Evolutionary conservation across 805 yeast species (phyloP).

Genomic region (Ogataea kodamae): DNA sequence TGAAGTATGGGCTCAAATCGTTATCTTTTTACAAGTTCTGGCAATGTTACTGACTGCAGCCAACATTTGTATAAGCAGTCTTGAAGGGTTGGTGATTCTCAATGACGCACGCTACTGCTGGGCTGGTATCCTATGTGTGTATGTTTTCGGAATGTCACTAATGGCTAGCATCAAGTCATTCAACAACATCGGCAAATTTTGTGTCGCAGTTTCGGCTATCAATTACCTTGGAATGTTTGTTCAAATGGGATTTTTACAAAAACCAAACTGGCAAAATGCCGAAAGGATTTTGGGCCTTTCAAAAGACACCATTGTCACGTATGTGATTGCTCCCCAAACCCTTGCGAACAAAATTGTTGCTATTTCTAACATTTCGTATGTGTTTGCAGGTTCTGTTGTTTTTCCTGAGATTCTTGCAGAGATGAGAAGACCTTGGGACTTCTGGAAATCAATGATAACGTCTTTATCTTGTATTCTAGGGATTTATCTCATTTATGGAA

Average conservation of each 20-base stretch:
- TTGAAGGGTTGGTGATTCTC: conserved; percentile 40
- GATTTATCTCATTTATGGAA: conserved; percentile 40
- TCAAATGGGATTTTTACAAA: conserved; percentile 19
- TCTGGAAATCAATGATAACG: conserved; percentile 43
- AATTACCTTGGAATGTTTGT: conserved; percentile 21
- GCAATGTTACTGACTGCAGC: conserved; percentile 44
- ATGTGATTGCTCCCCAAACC: conserved; percentile 16
- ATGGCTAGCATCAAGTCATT: conserved; percentile 41
- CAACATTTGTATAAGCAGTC: conserved; percentile 36
- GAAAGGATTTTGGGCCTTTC: conserved; percentile 18
- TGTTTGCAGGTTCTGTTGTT: conserved; percentile 50
- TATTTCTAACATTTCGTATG: conserved; percentile 45
- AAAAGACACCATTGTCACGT: conserved; percentile 21
- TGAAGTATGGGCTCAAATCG: conserved; percentile 28
- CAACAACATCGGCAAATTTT: conserved; percentile 33
- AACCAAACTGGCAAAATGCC: conserved; percentile 24
- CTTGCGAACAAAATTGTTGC: conserved; percentile 36
- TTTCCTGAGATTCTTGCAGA: conserved; percentile 48
- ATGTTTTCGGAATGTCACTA: conserved; percentile 39
- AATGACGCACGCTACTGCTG: conserved; percentile 36
- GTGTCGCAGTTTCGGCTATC: conserved; percentile 17
- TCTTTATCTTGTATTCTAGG: conserved; percentile 41
- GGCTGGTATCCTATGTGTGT: conserved; percentile 37
- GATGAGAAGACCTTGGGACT: conserved; percentile 46
- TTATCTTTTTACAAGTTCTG: conserved; percentile 37